Base-by-base conservation (phyloP, 805 yeast genomes). In the Ogataea neopini region DNA sequence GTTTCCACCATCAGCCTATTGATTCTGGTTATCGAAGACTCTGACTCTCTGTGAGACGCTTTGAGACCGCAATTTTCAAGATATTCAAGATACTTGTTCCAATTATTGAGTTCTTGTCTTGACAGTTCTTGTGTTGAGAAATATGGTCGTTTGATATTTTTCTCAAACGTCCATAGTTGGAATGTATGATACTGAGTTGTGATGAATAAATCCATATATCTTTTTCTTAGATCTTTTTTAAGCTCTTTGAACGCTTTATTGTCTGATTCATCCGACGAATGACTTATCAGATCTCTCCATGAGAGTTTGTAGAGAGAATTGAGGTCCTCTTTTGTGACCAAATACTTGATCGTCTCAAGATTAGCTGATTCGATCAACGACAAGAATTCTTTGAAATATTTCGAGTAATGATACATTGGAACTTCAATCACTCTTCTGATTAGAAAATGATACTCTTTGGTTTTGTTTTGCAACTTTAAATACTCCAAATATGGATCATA, bases 31-130 rank as follows among this genome's bases (percentile, higher is more conserved):
- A 54, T 43, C 1, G 45, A 34, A 14, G 57, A 44, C 32, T 58
- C 61, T 3, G 50, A 37, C 15, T 56, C 63, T 33, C 54, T 58
- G 4, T 45, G 50, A 1, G 60, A 49, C 5, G 45, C 23, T 39
- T 57, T 61, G 17, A 66, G 43, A 14, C 52, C 57, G 35, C 55
- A 36, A 7, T 58, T 59, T 53, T 84, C 88, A 30, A 80, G 65
- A 47, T 72, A 79, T 51, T 74, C 75, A 30, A 86, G 56, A 61
- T 84, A 88, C 23, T 69, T 62, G 44, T 74, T 77, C 81, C 96
- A 85, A 9, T 67, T 70, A 15, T 74, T 76, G 17, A 84, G 58
- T 53, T 85, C 86, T 58, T 59, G 51, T 62, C 75, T 52, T 51
- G 61, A 40, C 22, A 66, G 53, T 28, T 61, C 53, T 71, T 64